Conservation (phyloP, 139 green algal genomes). For the Picochlorum sp. region DNA sequence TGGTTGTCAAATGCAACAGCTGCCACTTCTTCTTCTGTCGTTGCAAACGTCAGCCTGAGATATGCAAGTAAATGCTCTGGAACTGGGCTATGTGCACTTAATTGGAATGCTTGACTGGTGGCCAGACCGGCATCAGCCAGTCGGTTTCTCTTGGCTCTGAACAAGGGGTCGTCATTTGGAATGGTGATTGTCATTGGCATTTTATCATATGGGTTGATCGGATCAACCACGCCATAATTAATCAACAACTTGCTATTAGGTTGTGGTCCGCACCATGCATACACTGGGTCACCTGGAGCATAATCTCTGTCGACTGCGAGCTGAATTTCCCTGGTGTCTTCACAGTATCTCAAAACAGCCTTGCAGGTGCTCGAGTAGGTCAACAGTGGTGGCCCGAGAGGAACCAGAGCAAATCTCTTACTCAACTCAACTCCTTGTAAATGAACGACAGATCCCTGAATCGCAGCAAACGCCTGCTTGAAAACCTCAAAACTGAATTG, state of each 20-base stretch:
- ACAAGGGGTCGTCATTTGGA: slow-evolving; percentile 67
- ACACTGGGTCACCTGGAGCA: slow-evolving; percentile 56
- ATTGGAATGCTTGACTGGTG: slow-evolving; percentile 47
- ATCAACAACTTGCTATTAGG: slow-evolving; percentile 74
- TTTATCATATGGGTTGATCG: slow-evolving; percentile 45
- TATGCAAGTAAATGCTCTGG: slow-evolving; percentile 65
- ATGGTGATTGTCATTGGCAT: slow-evolving; percentile 35
- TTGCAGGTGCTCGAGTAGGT: slow-evolving; percentile 71
- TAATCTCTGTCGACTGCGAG: slow-evolving; percentile 62
- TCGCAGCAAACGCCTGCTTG: slow-evolving; percentile 78
- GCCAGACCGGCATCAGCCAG: slow-evolving; percentile 47
- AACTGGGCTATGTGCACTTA: slow-evolving; percentile 32
- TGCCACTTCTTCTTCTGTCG: slow-evolving; percentile 32
- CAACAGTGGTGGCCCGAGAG: slow-evolving; percentile 79
- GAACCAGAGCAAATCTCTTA: slow-evolving; percentile 89
- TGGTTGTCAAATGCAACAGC: slow-evolving; percentile 23
- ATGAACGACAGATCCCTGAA: slow-evolving; percentile 88
- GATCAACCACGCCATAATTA: slow-evolving; percentile 59
- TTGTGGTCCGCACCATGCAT: slow-evolving; percentile 91
- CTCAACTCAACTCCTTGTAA: slow-evolving; percentile 72
- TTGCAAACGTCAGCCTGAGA: slow-evolving; percentile 61
- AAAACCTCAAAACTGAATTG: slow-evolving; percentile 82
- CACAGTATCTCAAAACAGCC: slow-evolving; percentile 65
- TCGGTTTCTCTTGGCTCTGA: slow-evolving; percentile 59
- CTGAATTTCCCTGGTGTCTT: slow-evolving; percentile 42